Percentiles rank a stretch among this genome's conserved stretches.
phyloP scores from a whole-genome alignment of 441 rosid genomes.

The Erysimum cheiri region DNA sequence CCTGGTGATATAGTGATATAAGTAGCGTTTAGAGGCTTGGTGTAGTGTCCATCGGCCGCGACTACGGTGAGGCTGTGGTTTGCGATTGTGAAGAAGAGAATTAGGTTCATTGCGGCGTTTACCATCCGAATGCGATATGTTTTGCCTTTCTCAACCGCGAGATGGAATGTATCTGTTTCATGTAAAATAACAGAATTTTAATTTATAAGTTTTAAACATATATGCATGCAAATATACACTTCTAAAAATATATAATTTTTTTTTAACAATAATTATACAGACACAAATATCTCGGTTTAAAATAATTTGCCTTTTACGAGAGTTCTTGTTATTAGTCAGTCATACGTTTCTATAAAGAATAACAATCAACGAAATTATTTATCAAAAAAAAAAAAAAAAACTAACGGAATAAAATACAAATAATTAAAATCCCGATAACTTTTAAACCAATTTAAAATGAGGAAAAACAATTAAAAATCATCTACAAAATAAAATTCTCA shows the following conservation, averaged over 20 bases:
- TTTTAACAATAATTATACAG: too few species aligned
- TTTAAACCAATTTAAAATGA: too few species aligned
- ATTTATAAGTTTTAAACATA: not conserved
- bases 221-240: not conserved
- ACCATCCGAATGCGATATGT: conserved; percentile 44
- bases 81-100: conserved; percentile 46
- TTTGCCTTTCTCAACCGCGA: conserved; percentile 38
- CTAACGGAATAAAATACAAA: too few species aligned
- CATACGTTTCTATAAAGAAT: too few species aligned
- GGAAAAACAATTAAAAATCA: too few species aligned
- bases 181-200: not conserved
- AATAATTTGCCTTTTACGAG: not conserved
- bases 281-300: not conserved
- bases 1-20: conserved; percentile 45
- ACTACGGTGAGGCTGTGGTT: conserved; percentile 45
- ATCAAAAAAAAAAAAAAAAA: too few species aligned
- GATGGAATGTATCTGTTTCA: conserved; percentile 33
- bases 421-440: too few species aligned
- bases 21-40: conserved; percentile 37
- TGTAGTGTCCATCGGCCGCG: conserved; percentile 44
- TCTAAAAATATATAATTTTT: too few species aligned
- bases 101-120: conserved; percentile 42
- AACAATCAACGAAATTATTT: not conserved
- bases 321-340: too few species aligned
- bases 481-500: too few species aligned